Evolutionary conservation across 352 stramenopile genomes (phyloP).

Genomic region (Hyaloperonospora brassicae): DNA sequence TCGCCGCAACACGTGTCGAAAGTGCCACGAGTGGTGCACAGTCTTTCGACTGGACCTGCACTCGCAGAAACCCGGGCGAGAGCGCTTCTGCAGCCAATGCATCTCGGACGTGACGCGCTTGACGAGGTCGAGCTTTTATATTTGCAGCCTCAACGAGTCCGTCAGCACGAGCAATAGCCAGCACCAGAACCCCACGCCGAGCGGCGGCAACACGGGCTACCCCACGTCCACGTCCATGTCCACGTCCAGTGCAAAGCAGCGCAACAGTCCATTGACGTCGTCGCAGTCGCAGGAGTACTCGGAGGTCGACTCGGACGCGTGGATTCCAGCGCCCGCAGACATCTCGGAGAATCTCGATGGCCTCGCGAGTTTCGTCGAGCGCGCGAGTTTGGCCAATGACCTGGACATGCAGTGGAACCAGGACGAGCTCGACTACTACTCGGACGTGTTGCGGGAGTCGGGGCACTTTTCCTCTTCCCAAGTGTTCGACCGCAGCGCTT

Average conservation of each 20-base stretch:
- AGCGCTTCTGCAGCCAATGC: conserved; percentile 50
- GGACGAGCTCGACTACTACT: conserved; percentile 31
- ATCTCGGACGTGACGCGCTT: conserved; percentile 30
- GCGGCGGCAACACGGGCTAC: neutral
- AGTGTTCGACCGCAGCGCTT: conserved; percentile 5
- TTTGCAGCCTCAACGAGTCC: conserved; percentile 23
- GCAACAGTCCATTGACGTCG: conserved; percentile 20
- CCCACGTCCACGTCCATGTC: conserved; percentile 15
- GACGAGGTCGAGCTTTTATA: conserved; percentile 24
- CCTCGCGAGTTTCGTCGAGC: conserved; percentile 22
- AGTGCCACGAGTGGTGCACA: conserved; percentile 38
- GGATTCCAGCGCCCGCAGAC: conserved; percentile 12
- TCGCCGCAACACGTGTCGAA: conserved; percentile 40
- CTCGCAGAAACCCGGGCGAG: conserved; percentile 34
- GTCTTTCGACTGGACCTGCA: conserved; percentile 44
- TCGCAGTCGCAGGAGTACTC: conserved; percentile 17
- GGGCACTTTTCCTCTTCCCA: conserved; percentile 16
- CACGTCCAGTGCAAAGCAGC: conserved; percentile 15
- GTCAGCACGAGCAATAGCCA: conserved; percentile 11
- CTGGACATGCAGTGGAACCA: conserved; percentile 34
- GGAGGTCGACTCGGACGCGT: conserved; percentile 18
- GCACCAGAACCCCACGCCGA: neutral
- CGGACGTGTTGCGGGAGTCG: conserved; percentile 21
- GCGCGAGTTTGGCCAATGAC: conserved; percentile 13
- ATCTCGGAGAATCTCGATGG: conserved; percentile 21